Conservation (phyloP, 306 rosid genomes). For the Fagus crenata region DNA sequence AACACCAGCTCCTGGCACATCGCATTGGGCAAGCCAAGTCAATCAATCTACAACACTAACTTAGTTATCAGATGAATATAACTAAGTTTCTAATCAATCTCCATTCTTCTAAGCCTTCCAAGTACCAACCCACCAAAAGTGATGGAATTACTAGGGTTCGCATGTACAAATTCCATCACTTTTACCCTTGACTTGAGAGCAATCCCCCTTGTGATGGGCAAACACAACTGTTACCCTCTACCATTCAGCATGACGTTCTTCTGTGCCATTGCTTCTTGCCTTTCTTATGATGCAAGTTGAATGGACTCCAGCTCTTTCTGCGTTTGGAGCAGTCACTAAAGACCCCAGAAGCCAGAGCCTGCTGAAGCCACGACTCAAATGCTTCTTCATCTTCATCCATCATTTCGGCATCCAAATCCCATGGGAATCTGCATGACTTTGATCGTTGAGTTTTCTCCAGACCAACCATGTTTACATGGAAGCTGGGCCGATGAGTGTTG, state of each 20-base stretch:
- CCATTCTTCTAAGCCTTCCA: background rate
- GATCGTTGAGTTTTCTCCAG: conserved; percentile 80
- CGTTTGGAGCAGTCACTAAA: conserved; percentile 89
- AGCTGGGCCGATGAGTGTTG: conserved; percentile 92
- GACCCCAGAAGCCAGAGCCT: conserved; percentile 91
- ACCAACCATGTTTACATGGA: conserved; percentile 98
- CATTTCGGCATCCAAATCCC: conserved; percentile 98
- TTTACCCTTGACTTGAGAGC: background rate
- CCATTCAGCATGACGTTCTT: conserved; percentile 74
- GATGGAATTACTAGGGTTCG: background rate
- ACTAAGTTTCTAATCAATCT: background rate
- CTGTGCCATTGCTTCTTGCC: conserved; percentile 85
- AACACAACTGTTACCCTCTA: conserved; percentile 4
- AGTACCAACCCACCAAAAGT: background rate
- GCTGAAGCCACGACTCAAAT: conserved; percentile 91
- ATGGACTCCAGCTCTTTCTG: conserved; percentile 97
- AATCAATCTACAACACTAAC: background rate
- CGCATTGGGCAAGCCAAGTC: background rate
- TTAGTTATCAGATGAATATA: background rate
- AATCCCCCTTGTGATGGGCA: background rate
- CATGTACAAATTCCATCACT: conserved; percentile 12
- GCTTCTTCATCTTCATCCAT: conserved; percentile 94
- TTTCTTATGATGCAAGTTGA: conserved; percentile 77
- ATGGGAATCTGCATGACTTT: conserved; percentile 78
- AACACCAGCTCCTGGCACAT: background rate